phyloP scores from a whole-genome alignment of 23 red algal genomes.

The Gracilaria caudata region DNA sequence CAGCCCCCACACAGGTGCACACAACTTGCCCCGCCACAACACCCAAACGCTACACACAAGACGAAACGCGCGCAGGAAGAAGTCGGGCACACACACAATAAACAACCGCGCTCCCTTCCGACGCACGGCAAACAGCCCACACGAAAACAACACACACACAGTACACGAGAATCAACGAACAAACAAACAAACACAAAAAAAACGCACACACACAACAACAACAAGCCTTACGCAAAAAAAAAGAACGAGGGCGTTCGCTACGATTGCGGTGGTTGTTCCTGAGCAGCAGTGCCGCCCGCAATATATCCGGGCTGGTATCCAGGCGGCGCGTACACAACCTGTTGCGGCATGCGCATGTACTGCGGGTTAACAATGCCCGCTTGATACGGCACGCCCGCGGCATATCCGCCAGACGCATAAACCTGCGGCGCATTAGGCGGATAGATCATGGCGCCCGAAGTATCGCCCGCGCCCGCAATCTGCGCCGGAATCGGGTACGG shows the following conservation, averaged over 20 bases:
- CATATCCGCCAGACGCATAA: slow-evolving; percentile 53
- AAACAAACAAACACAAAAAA: slow-evolving; percentile 2
- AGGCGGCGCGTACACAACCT: slow-evolving; percentile 59
- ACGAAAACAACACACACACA: neutral
- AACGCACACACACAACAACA: neutral
- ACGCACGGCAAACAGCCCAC: too few species aligned
- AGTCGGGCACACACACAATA: neutral
- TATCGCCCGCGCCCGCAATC: slow-evolving; percentile 41
- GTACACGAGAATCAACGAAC: neutral
- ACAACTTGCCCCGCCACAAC: too few species aligned
- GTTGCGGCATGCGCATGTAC: slow-evolving; percentile 71
- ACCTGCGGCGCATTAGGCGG: slow-evolving; percentile 16
- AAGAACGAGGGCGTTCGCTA: neutral
- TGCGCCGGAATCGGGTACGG: slow-evolving; percentile 50
- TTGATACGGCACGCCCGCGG: slow-evolving; percentile 31
- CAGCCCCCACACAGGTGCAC: too few species aligned
- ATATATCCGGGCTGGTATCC: slow-evolving; percentile 43
- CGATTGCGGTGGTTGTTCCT: slow-evolving; percentile 63
- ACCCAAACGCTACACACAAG: too few species aligned
- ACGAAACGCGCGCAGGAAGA: neutral
- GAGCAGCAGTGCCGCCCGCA: slow-evolving; percentile 14
- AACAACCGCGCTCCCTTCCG: too few species aligned
- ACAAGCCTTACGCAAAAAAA: neutral
- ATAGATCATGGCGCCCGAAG: slow-evolving; percentile 71
- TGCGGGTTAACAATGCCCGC: slow-evolving; percentile 71